A percentile compares a stretch with the other conserved stretches of the same genome.
These are phyloP conservation scores for Penicillium sp. DNA, from an alignment of 2,329 filamentous ascomycete species.

Conservation along the genomic window DNA sequence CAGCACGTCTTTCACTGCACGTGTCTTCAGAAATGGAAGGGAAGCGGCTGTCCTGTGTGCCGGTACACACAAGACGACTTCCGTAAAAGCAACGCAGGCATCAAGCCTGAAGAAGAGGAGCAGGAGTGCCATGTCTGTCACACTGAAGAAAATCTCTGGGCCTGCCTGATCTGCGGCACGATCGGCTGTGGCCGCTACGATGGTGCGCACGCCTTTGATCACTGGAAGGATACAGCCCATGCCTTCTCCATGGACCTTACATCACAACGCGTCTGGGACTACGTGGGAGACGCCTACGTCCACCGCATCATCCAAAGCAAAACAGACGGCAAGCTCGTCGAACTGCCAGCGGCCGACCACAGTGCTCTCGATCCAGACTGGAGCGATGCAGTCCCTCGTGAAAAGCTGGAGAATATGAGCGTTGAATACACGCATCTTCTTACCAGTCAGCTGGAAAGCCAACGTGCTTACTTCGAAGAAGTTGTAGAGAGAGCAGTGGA, in stretches of 20 bases:
- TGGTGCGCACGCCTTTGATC: constrained; percentile 86
- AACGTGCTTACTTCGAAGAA: constrained; percentile 92
- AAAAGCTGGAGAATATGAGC: constrained; percentile 76
- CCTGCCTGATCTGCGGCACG: constrained; percentile 89
- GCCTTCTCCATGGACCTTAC: constrained; percentile 90
- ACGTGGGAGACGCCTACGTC: constrained; percentile 92
- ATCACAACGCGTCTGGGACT: constrained; percentile 97
- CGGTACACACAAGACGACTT: constrained; percentile 75
- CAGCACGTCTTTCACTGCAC: constrained; percentile 98
- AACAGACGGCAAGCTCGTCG: constrained; percentile 86
- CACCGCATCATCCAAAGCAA: constrained; percentile 94
- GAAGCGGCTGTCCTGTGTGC: constrained; percentile 90
- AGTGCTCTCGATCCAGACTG: constrained; percentile 46
- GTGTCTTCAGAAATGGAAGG: constrained; percentile 94
- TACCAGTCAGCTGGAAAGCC: constrained; percentile 88
- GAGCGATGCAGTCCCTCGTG: constrained; percentile 51
- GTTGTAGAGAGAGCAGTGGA: constrained; percentile 85
- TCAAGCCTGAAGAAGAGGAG: constrained; percentile 56
- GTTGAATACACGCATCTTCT: constrained; percentile 94
- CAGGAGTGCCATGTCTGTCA: constrained; percentile 77
- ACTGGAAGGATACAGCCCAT: constrained; percentile 88
- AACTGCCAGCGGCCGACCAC: constrained; percentile 68
- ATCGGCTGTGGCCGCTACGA: constrained; percentile 95
- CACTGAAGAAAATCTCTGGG: constrained; percentile 82
- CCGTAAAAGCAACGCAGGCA: constrained; percentile 49